phyloP scores from a whole-genome alignment of 257 asterid genomes.

The Rhazya stricta region DNA sequence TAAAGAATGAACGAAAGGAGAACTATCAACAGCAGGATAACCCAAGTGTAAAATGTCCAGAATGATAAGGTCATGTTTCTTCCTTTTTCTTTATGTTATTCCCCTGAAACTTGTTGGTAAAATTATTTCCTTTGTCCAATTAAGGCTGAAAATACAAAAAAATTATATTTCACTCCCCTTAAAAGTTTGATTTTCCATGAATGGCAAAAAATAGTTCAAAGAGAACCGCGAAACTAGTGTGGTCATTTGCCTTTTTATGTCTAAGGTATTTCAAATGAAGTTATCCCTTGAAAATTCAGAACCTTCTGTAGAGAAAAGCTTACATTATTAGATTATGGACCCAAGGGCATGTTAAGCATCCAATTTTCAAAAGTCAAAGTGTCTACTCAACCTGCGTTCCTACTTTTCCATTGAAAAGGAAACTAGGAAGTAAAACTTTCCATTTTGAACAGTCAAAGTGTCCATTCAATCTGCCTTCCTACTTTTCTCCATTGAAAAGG shows the following conservation, averaged over 20 bases:
- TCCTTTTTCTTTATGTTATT: not conserved
- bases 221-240: not conserved
- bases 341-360: not conserved
- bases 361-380: not conserved
- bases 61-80: not conserved
- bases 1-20: not conserved
- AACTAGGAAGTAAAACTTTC: not conserved
- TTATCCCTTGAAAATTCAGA: not conserved
- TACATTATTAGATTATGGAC: not conserved
- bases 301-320: not conserved
- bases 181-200: not conserved
- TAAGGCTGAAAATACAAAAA: not conserved
- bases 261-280: not conserved
- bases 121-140: not conserved
- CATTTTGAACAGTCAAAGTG: not conserved
- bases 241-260: not conserved
- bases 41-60: not conserved
- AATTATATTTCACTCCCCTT: not conserved
- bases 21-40: not conserved
- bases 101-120: not conserved
- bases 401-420: not conserved
- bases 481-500: not conserved
- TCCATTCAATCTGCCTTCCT: not conserved
- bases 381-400: not conserved
- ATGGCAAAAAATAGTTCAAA: not conserved